Conservation (phyloP, 768 basidiomycete genomes). For the Galerina marginata region DNA sequence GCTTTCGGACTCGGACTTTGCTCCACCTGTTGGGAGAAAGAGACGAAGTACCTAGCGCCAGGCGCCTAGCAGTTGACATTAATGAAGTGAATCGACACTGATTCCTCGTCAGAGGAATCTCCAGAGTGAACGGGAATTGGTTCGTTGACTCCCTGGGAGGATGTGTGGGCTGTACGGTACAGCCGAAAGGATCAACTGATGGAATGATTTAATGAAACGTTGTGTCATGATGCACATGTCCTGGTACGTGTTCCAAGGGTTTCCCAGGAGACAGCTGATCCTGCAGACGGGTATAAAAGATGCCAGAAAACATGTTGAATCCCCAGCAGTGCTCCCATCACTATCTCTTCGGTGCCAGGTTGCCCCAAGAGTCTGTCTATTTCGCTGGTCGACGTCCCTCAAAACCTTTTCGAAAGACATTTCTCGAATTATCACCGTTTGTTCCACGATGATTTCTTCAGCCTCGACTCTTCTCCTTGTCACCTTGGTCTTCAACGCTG, state of each 20-base stretch:
- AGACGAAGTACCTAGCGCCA: too few relatives aligned
- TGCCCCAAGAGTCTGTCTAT: conserved; percentile 48
- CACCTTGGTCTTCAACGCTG: conserved; percentile 44
- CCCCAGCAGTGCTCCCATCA: conserved; percentile 52
- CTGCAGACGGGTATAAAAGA: conserved; percentile 38
- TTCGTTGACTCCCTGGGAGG: too few relatives aligned
- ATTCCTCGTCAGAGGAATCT: too few relatives aligned
- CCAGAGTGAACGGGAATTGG: too few relatives aligned
- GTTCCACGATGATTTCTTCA: conserved; percentile 47
- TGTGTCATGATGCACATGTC: conserved; percentile 22
- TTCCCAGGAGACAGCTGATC: conserved; percentile 32
- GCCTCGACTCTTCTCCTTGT: conserved; percentile 41
- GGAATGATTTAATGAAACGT: background rate
- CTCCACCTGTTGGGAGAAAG: too few relatives aligned
- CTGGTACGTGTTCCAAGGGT: conserved; percentile 22
- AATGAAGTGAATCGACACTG: too few relatives aligned
- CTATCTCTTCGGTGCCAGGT: conserved; percentile 50
- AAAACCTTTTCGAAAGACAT: conserved; percentile 36
- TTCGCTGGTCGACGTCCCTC: conserved; percentile 47
- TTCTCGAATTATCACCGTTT: conserved; percentile 27
- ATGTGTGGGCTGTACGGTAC: background rate
- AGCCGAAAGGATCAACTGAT: conserved; percentile 17
- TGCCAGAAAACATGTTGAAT: conserved; percentile 23
- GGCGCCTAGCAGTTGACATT: too few relatives aligned
- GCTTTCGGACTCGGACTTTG: too few relatives aligned